Base-by-base conservation (phyloP, 805 yeast genomes). In the Yarrowia bubula region DNA sequence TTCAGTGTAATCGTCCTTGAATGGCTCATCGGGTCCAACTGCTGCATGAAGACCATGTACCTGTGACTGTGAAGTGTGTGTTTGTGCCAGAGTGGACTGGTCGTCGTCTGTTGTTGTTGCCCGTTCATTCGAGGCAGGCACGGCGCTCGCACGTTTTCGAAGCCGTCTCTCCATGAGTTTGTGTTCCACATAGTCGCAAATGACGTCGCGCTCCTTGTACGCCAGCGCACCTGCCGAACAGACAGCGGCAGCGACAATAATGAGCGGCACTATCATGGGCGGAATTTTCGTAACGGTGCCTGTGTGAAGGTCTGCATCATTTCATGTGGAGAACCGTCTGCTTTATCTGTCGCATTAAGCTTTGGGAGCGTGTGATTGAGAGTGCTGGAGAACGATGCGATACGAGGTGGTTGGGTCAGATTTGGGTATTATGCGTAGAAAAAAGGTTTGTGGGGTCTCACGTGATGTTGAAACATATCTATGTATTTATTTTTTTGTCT, bases 141-240 rank as follows among this genome's bases (percentile, higher is more conserved):
- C 58, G 18, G 61, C 61, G 8, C 38, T 15, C 31, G 61, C 61
- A 7, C 61, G 46, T 22, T 58, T 58, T 11, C 51, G 51, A 7
- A 44, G 43, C 35, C 64, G 39, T 28, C 64, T 9, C 51, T 58
- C 64, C 50, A 43, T 58, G 3, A 58, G 51, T 42, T 58, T 58
- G 35, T 58, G 64, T 28, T 58, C 64, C 18, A 58, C 35, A n/a
- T 58, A 58, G 39, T 58, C 64, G 43, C 50, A 58, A 18, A 58
- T 43, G 18, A 43, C 18, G 35, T 58, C 64, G 17, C 64, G 50
- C 51, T 58, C 64, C 35, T 44, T 43, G 51, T 43, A 58, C 28
- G 64, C 64, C 3, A 58, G 50, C 6, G 64, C 64, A 35, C 64
- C 64, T 32, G 64, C 64, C 64, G 64, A 58, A 17, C 64, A 58